Evolutionary conservation across 2,329 filamentous ascomycete genomes (phyloP).

Genomic region (Tolypocladium ophioglossoides): DNA sequence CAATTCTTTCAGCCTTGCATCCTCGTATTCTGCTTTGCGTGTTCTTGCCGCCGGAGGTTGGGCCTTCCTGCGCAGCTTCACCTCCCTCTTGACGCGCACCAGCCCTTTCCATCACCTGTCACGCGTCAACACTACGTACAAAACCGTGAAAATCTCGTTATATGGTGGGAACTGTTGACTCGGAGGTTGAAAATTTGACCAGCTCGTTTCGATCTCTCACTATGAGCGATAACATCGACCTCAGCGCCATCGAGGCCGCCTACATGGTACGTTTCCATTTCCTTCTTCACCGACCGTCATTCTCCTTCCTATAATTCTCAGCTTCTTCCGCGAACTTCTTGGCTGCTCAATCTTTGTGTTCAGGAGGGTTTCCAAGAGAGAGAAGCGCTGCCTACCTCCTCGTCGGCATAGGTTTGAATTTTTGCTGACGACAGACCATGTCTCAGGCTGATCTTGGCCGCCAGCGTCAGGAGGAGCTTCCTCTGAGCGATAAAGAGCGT

Average conservation of each 20-base stretch:
- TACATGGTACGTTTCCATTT: background rate
- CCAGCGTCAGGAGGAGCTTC: slow-evolving; percentile 11
- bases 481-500: slow-evolving; percentile 6
- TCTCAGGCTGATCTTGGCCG: slow-evolving; percentile 13
- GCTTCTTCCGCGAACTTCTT: background rate
- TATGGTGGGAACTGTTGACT: background rate
- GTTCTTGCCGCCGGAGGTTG: background rate
- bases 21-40: background rate
- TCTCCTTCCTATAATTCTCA: background rate
- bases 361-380: background rate
- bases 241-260: background rate
- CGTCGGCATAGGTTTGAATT: background rate
- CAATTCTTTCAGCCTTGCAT: background rate
- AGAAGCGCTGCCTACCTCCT: background rate
- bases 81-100: too few species aligned
- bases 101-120: background rate
- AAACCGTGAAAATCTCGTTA: background rate
- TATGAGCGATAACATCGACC: background rate
- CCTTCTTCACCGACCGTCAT: background rate
- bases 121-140: background rate
- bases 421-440: background rate
- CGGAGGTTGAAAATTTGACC: background rate
- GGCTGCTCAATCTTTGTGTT: too few species aligned
- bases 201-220: background rate
- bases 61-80: background rate